Base-by-base conservation (phyloP, 768 basidiomycete species). In the Kwoniella newhampshirensis region DNA sequence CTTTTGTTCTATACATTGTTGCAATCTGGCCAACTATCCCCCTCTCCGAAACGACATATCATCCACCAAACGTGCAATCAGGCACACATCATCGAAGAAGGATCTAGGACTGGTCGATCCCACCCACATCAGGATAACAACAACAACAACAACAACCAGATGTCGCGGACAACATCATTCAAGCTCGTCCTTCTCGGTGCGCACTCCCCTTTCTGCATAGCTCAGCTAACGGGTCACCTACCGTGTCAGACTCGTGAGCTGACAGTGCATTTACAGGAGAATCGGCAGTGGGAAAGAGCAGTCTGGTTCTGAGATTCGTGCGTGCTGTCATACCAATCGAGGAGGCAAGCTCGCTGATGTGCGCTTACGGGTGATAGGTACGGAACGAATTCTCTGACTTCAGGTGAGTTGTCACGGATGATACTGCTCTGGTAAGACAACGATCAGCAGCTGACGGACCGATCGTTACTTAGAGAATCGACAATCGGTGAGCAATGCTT, bases 141-240 rank as follows among this genome's bases (percentile, higher is more conserved):
- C 13, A 32, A 6, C 32, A 13, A 32, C 13, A 32, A 32, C 13
- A 52, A 15, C 28, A 36, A 78, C 78, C 78, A 17, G n/a, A 93
- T 92, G 90, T 89, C 90, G 59, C 45, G 66, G 37, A 66, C 70
- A 37, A 71, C 68, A 5, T 74, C 75, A 78, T 96, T 94, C 81
- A 97, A 97, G 77, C 87, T 98, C 65, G 94, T 97, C 62, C 84
- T 97, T 43, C 84, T 97, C 61, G 96, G 96, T 89, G 60, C 63
- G 83, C 25, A 23, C n/a, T 37, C 4, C 6, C 17, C 11, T 15
- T 37, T 28, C 30, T 23, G 4, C 20, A 21, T 17, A n/a, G 32
- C 30, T 11, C 27, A 3, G 27, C n/a, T n/a, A n/a, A n/a, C n/a
- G n/a, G n/a, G n/a, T 1, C 17, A 23, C 2, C 18, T 0, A 8